Percentiles rank a stretch among this genome's conserved stretches.
Evolutionary conservation across 139 green algal species (phyloP).

Genomic region (Trebouxia sp.): DNA sequence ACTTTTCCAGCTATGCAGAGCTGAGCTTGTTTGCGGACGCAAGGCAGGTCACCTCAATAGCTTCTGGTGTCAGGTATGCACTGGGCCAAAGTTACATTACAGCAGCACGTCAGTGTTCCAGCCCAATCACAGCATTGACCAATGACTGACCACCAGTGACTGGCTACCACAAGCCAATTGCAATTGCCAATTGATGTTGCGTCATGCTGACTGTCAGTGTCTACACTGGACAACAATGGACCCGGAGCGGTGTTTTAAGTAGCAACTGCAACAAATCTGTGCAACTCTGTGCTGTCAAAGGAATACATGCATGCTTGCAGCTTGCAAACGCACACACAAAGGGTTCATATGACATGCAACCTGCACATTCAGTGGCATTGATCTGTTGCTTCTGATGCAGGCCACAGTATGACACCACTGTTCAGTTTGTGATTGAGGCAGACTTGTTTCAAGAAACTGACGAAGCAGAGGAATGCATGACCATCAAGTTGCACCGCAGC

Average conservation of each 20-base stretch:
- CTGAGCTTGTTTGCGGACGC: slow-evolving; percentile 29
- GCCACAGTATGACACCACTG: slow-evolving; percentile 38
- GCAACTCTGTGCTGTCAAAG: too few relatives aligned
- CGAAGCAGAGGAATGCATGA: slow-evolving; percentile 21
- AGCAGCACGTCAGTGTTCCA: not conserved
- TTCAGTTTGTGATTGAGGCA: slow-evolving; percentile 36
- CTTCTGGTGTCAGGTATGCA: not conserved
- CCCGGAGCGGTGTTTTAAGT: too few relatives aligned
- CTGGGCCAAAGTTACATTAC: too few relatives aligned
- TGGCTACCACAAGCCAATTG: too few relatives aligned
- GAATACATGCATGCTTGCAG: too few relatives aligned
- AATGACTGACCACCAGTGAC: not conserved
- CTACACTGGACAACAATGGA: too few relatives aligned
- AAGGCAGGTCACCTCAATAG: slow-evolving; percentile 25
- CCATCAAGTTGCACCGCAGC: slow-evolving; percentile 21
- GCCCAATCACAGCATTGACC: not conserved
- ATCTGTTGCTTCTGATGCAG: slow-evolving; percentile 12
- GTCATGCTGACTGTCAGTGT: too few relatives aligned
- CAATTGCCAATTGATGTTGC: too few relatives aligned
- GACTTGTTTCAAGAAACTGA: slow-evolving; percentile 29
- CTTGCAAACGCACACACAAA: too few relatives aligned
- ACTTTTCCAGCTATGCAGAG: slow-evolving; percentile 21
- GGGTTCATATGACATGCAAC: not conserved
- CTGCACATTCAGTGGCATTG: not conserved
- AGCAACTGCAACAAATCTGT: too few relatives aligned